These are phyloP conservation scores for Dictyophora rubrovolvata DNA, from an alignment of 768 basidiomycete genomes.

Conservation along the genomic window DNA sequence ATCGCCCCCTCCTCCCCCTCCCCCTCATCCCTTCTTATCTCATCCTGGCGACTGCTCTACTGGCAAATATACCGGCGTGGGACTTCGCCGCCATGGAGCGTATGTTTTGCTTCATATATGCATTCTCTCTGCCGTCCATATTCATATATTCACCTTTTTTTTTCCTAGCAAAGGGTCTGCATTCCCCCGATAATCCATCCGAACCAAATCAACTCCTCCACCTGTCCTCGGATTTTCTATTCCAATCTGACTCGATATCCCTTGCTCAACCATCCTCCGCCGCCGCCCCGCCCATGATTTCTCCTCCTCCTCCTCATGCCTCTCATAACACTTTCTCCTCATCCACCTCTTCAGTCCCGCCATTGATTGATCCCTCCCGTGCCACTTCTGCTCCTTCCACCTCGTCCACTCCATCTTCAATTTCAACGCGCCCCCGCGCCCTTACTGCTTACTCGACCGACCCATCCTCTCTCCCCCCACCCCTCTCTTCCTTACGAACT, in stretches of 20 bases:
- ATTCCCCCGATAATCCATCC: background rate
- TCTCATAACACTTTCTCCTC: no score
- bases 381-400: background rate
- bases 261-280: background rate
- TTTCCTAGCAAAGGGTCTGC: background rate
- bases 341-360: background rate
- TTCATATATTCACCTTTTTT: background rate
- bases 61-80: constrained; percentile 4
- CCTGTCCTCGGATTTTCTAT: background rate
- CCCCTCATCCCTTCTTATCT: background rate
- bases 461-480: constrained; percentile 24
- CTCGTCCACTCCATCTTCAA: background rate
- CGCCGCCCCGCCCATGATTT: no score
- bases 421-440: background rate
- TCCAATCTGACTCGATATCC: background rate
- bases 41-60: constrained; percentile 9
- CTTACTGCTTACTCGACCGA: background rate
- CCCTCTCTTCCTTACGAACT: background rate
- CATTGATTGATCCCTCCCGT: background rate
- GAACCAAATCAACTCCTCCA: background rate
- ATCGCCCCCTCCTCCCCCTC: background rate
- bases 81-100: constrained; percentile 8
- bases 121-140: background rate
- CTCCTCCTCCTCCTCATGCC: no score
- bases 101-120: background rate